Evolutionary conservation across 1,284 basidiomycete species (phyloP), one percentile per base, ranked within the genome.

Genomic region (Fomitopsis pinicola): DNA sequence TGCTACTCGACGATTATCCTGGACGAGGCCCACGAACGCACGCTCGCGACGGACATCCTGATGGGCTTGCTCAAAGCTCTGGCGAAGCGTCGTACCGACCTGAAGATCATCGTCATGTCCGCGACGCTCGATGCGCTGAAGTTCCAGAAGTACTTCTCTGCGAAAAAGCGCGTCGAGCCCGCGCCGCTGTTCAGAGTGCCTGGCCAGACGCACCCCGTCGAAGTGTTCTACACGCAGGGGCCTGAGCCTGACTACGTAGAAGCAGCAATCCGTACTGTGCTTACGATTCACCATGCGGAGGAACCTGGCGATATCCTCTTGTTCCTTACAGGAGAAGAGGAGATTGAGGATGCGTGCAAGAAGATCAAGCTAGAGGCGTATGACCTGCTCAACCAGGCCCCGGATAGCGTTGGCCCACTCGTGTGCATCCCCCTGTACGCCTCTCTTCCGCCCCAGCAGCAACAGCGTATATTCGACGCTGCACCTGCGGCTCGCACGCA

Each of bases 101-200:
- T 99, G 67, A 99, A 98, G 78, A 90, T 99, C 71, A 95, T 99
- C 63, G 82, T 99, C 81, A 99, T 99, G 97, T 95, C 92, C 48
- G 97, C 97, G 40, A 99, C 97, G 1, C 88, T 99, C 38, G 97
- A 99, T 71, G 94, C 97, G 0, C 83, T 91, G 71, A 99, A 99
- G 76, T 99, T 99, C 77, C 94, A 97, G 74, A 93, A 89, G 70
- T 99, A 98, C 81, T 99, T 98, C 73, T 88, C 87, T 61, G 78
- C 92, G 63, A 76, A 78, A 2, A 77, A 79, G 6, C 63, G 73
- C 3, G 72, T 66, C 8, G 67, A 70, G 33, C 70, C 76, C 1
- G 96, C 95, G 0, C 96, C 97, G 0, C 78, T 98, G 14, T 94
- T 99, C 80, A 95, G 96, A 72, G 95, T 99, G 5, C 96, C 95